Conservation (phyloP, 139 green algal genomes). For the Penium margaritaceum region DNA sequence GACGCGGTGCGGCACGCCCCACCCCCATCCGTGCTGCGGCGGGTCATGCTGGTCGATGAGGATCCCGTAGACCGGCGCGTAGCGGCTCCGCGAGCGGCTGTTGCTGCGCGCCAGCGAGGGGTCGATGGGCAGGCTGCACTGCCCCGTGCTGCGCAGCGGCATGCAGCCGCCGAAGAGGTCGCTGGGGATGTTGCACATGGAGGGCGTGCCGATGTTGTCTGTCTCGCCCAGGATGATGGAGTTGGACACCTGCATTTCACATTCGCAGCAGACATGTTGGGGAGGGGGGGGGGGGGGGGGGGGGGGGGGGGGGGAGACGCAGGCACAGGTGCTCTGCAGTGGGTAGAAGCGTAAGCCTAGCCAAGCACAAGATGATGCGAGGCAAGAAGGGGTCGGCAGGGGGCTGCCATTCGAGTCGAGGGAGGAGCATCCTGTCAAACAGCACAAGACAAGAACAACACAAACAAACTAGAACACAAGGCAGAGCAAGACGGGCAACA, state of each 20-base stretch:
- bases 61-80: conserved; percentile 24
- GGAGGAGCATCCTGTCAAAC: too few species aligned
- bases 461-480: background rate
- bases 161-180: conserved; percentile 24
- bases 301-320: background rate
- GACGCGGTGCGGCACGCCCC: conserved; percentile 4
- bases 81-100: background rate
- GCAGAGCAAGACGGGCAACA: too few species aligned
- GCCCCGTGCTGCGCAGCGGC: background rate
- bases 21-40: conserved; percentile 1
- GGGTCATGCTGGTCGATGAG: conserved; percentile 21
- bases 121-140: background rate
- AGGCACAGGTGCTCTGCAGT: background rate
- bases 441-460: background rate
- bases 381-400: too few species aligned
- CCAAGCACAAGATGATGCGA: background rate
- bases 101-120: conserved; percentile 2
- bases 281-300: background rate
- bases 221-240: conserved; percentile 17
- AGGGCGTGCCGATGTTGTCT: conserved; percentile 19
- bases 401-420: too few species aligned
- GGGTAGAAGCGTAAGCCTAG: background rate
- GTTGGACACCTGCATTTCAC: conserved; percentile 15
- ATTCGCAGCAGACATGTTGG: background rate
- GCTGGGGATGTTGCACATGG: background rate